Conservation (phyloP, 1,139 yeast genomes). For the Blastobotrys malaysiensis region DNA sequence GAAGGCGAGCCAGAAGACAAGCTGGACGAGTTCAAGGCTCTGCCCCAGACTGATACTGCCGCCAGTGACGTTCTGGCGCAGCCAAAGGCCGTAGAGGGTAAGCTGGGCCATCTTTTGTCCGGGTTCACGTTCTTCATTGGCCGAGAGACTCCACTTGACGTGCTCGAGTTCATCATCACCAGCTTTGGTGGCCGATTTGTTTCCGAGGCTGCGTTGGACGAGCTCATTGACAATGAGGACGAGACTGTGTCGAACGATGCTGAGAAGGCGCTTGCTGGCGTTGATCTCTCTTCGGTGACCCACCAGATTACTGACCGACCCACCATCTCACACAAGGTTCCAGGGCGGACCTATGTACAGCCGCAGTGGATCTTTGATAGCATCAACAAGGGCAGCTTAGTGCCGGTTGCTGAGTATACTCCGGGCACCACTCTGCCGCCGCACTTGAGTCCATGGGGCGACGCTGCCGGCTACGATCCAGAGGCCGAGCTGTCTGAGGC, state of each 20-base stretch:
- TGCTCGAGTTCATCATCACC: conserved; percentile 79
- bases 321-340: conserved; percentile 63
- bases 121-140: conserved; percentile 81
- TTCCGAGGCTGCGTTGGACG: conserved; percentile 85
- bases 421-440: conserved; percentile 97
- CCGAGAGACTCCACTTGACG: conserved; percentile 92
- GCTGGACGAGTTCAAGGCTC: conserved; percentile 67
- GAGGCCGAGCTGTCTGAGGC: conserved; percentile 42
- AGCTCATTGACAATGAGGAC: conserved; percentile 41
- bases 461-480: conserved; percentile 86
- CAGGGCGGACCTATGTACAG: conserved; percentile 90
- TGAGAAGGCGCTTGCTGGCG: conserved; percentile 32
- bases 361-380: conserved; percentile 98
- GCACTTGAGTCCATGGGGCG: conserved; percentile 99
- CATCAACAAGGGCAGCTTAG: conserved; percentile 68
- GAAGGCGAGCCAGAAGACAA: conserved; percentile 41
- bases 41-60: conserved; percentile 48
- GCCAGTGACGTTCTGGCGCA: conserved; percentile 76
- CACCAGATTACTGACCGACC: conserved; percentile 97
- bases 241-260: conserved; percentile 26
- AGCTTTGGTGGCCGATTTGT: conserved; percentile 84
- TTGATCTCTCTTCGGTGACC: conserved; percentile 67
- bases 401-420: conserved; percentile 74
- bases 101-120: conserved; percentile 62
- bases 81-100: conserved; percentile 59